Percentiles rank a stretch among this genome's conserved stretches.
phyloP scores from a whole-genome alignment of 768 basidiomycete species.

The Hericium rajendrae region DNA sequence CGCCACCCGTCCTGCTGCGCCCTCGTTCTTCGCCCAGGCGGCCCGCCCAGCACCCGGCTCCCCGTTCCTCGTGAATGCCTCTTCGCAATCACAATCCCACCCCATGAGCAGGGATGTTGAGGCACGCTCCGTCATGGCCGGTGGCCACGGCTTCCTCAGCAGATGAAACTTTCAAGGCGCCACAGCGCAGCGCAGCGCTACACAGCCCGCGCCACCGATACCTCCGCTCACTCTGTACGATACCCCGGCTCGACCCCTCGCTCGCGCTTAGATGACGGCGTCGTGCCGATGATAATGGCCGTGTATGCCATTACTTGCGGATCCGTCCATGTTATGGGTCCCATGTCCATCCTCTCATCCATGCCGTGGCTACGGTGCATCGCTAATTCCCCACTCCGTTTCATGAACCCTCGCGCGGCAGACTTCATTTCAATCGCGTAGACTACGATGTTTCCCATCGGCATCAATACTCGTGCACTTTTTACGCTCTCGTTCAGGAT shows the following conservation, averaged over 20 bases:
- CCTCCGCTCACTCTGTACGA: neutral
- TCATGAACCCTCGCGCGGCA: no score
- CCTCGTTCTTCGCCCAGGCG: slow-evolving; percentile 11
- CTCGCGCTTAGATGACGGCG: neutral
- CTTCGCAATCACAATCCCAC: neutral
- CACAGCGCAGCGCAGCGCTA: neutral
- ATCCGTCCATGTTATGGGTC: no score
- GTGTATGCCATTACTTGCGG: no score
- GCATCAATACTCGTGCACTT: no score
- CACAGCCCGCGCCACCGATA: neutral
- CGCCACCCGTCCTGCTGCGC: neutral
- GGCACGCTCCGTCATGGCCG: slow-evolving; percentile 7
- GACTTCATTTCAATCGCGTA: no score
- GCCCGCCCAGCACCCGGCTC: slow-evolving; percentile 8
- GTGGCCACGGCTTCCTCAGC: neutral
- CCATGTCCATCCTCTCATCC: no score
- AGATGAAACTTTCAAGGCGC: neutral
- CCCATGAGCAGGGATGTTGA: slow-evolving; percentile 4
- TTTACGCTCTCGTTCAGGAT: no score
- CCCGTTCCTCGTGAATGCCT: slow-evolving; percentile 9
- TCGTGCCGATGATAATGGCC: neutral
- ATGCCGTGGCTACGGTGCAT: no score
- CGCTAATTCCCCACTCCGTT: no score
- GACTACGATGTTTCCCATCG: no score
- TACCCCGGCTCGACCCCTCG: neutral